Evolutionary conservation across 495 filamentous ascomycete species (phyloP).

Genomic region (Penicillium maclennaniae): DNA sequence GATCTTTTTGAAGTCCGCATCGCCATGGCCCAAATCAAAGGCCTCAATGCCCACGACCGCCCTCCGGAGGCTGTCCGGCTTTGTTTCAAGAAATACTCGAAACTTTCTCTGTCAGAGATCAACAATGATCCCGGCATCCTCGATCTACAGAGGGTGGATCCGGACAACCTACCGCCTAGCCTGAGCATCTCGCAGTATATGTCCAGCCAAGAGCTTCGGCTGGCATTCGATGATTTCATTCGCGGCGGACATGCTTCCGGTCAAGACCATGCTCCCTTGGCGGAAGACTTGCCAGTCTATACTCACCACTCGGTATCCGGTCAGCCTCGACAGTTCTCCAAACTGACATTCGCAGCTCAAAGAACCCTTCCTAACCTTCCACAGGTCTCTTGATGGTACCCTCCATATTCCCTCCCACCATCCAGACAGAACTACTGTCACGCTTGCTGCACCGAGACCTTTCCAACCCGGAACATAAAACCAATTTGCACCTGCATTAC

Average conservation of each 20-base stretch:
- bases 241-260: conserved; percentile 11
- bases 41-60: conserved; percentile 64
- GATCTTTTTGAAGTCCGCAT: background rate
- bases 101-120: conserved; percentile 38
- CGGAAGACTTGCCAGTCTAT: conserved; percentile 45
- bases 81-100: conserved; percentile 64
- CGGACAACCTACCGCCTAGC: conserved; percentile 24
- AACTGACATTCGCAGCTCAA: conserved; percentile 15
- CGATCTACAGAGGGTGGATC: conserved; percentile 42
- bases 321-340: conserved; percentile 33
- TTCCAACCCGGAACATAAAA: conserved; percentile 67
- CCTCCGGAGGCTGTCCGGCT: conserved; percentile 62
- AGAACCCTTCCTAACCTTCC: conserved; percentile 21
- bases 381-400: conserved; percentile 74
- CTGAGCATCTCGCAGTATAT: conserved; percentile 30
- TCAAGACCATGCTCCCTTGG: conserved; percentile 20
- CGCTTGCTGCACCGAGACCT: conserved; percentile 77
- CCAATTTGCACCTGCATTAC: conserved; percentile 84
- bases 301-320: conserved; percentile 41
- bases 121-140: conserved; percentile 46
- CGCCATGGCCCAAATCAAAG: conserved; percentile 40
- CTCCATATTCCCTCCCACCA: conserved; percentile 59
- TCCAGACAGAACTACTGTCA: conserved; percentile 64
- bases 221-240: conserved; percentile 35
- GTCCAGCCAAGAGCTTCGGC: conserved; percentile 29